Evolutionary conservation across 331 rosid species (phyloP).

Genomic region (Malus hybrid): DNA sequence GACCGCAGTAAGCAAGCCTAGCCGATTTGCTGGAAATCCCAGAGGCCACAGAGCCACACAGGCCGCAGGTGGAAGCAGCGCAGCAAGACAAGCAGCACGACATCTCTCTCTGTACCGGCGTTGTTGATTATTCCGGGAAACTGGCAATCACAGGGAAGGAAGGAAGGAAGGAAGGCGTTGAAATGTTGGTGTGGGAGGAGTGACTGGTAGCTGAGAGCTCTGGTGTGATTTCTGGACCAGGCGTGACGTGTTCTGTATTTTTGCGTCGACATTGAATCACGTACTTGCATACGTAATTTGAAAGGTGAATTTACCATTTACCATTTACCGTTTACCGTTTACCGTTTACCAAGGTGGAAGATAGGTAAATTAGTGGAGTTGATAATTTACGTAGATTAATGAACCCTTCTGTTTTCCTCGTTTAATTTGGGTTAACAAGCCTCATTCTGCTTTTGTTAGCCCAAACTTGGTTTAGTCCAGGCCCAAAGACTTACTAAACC

Average conservation of each 20-base stretch:
- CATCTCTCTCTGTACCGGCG: constrained; percentile 24
- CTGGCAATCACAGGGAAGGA: neutral
- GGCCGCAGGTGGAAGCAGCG: constrained; percentile 61
- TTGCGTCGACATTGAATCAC: neutral
- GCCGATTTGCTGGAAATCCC: constrained; percentile 80
- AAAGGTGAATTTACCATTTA: neutral
- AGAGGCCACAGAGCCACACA: constrained; percentile 73
- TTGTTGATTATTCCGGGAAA: neutral
- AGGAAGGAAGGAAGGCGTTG: neutral
- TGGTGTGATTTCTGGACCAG: neutral
- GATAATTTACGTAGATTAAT: too few species aligned
- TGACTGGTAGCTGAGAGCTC: neutral
- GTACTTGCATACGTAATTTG: neutral
- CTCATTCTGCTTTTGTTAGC: neutral
- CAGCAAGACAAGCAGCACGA: constrained; percentile 69
- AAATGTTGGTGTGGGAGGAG: neutral
- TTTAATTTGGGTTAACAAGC: neutral
- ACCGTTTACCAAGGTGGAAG: neutral
- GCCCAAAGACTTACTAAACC: neutral
- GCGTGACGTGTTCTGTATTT: neutral
- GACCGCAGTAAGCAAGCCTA: constrained; percentile 79
- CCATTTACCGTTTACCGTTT: neutral
- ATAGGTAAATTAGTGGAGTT: neutral
- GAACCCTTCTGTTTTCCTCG: too few species aligned
- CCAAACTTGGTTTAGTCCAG: neutral